These are phyloP conservation scores for Aspergillus hiratsukae DNA, from an alignment of 2,329 filamentous ascomycete species.

Conservation along the genomic window DNA sequence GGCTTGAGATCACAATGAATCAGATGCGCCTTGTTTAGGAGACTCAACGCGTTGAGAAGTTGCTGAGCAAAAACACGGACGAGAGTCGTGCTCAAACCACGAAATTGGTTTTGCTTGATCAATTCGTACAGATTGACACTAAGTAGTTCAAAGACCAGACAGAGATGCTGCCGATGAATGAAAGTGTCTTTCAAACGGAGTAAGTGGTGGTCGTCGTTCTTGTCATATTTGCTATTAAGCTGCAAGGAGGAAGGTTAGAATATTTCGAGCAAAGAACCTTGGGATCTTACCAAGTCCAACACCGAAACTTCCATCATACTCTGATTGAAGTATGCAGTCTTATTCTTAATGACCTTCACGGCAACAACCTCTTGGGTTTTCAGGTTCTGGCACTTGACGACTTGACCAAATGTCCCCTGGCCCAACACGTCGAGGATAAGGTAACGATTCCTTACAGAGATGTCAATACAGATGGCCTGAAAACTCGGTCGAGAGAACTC, in stretches of 20 bases:
- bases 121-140: constrained; percentile 98
- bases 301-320: constrained; percentile 99
- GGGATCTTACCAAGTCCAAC: constrained; percentile 71
- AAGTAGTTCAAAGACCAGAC: constrained; percentile 89
- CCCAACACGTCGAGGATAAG: constrained; percentile 94
- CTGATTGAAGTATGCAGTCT: constrained; percentile 98
- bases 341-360: constrained; percentile 98
- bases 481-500: constrained; percentile 29
- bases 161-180: constrained; percentile 95
- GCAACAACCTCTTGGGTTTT: constrained; percentile 98
- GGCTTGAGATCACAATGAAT: constrained; percentile 99
- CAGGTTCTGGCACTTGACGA: constrained; percentile 97
- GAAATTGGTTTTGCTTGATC: constrained; percentile 99
- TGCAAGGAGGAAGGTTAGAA: constrained; percentile 36
- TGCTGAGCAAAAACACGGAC: constrained; percentile 98
- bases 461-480: constrained; percentile 9
- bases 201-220: constrained; percentile 97
- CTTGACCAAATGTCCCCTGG: constrained; percentile 96
- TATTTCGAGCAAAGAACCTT: not conserved
- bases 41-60: constrained; percentile 81
- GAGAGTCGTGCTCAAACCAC: constrained; percentile 90
- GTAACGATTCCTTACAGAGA: constrained; percentile 70
- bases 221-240: constrained; percentile 98
- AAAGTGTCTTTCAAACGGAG: constrained; percentile 95
- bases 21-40: constrained; percentile 91